These are phyloP conservation scores for Rubia peregrina DNA, from an alignment of 305 asterid species.

Conservation along the genomic window DNA sequence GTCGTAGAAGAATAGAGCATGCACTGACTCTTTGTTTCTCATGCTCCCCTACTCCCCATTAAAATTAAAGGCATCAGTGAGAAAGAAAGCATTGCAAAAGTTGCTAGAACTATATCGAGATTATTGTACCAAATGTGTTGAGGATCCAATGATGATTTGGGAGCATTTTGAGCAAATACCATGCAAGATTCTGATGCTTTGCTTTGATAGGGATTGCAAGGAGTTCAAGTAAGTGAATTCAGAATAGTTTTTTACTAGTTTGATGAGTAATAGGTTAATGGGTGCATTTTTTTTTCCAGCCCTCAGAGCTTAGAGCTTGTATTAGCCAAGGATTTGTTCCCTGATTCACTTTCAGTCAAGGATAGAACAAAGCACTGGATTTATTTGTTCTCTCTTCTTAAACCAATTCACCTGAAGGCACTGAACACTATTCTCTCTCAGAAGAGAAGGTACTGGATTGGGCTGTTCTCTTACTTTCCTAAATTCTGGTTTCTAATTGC, in stretches of 20 bases:
- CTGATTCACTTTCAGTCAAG: constrained; percentile 57
- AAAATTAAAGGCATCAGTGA: constrained; percentile 52
- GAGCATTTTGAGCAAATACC: constrained; percentile 74
- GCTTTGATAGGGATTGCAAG: constrained; percentile 68
- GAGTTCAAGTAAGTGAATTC: constrained; percentile 62
- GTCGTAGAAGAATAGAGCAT: not conserved
- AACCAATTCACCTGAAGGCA: constrained; percentile 62
- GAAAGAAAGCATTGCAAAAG: constrained; percentile 62
- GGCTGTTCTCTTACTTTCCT: constrained; percentile 20
- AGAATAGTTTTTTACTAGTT: constrained; percentile 5
- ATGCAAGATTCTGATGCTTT: constrained; percentile 75
- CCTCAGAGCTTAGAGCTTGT: constrained; percentile 72
- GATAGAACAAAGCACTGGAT: constrained; percentile 73
- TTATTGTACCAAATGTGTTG: constrained; percentile 60
- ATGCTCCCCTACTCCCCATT: not conserved
- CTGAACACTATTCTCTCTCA: constrained; percentile 60
- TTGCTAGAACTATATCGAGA: constrained; percentile 73
- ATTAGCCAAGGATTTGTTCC: constrained; percentile 64
- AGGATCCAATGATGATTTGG: constrained; percentile 30
- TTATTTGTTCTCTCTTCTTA: constrained; percentile 52
- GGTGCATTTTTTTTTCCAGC: constrained; percentile 40
- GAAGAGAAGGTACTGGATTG: constrained; percentile 54
- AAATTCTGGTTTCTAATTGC: constrained; percentile 8
- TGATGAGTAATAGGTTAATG: constrained; percentile 4
- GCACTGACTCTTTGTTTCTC: constrained; percentile 1